These are phyloP conservation scores for Austroboletus sp. DNA, from an alignment of 1,284 basidiomycete species.

Conservation along the genomic window DNA sequence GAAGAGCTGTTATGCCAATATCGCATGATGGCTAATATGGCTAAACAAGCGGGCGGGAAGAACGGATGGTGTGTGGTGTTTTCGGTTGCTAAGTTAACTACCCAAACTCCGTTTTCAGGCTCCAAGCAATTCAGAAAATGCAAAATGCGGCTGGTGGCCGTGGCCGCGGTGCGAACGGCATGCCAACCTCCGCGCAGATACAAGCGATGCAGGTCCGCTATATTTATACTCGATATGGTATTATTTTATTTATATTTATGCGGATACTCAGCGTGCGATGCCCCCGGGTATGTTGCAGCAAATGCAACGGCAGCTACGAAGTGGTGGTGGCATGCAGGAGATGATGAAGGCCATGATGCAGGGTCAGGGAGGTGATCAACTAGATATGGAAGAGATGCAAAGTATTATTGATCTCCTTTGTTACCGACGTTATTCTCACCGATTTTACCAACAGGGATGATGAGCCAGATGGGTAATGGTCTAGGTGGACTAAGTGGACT, in stretches of 20 bases:
- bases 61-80: conserved; percentile 63
- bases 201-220: conserved; percentile 77
- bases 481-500: conserved; percentile 51
- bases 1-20: conserved; percentile 95
- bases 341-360: conserved; percentile 97
- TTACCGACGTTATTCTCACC: conserved; percentile 12
- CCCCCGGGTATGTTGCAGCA: conserved; percentile 85
- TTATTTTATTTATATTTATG: conserved; percentile 4
- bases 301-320: conserved; percentile 74
- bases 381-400: conserved; percentile 84
- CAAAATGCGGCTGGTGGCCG: conserved; percentile 79
- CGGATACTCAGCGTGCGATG: conserved; percentile 60
- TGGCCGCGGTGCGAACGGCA: conserved; percentile 75
- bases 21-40: conserved; percentile 96
- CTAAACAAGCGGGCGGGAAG: conserved; percentile 94
- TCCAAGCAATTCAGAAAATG: conserved; percentile 86
- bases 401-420: conserved; percentile 39
- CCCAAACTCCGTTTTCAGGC: conserved; percentile 38
- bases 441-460: conserved; percentile 53
- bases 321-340: conserved; percentile 85
- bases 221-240: conserved; percentile 2
- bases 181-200: conserved; percentile 87
- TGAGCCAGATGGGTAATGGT: conserved; percentile 76
- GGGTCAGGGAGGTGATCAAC: conserved; percentile 73
- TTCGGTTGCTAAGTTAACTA: conserved; percentile 1